Base-by-base conservation (phyloP, 495 filamentous ascomycete species). In the Neurospora tetraspora region DNA sequence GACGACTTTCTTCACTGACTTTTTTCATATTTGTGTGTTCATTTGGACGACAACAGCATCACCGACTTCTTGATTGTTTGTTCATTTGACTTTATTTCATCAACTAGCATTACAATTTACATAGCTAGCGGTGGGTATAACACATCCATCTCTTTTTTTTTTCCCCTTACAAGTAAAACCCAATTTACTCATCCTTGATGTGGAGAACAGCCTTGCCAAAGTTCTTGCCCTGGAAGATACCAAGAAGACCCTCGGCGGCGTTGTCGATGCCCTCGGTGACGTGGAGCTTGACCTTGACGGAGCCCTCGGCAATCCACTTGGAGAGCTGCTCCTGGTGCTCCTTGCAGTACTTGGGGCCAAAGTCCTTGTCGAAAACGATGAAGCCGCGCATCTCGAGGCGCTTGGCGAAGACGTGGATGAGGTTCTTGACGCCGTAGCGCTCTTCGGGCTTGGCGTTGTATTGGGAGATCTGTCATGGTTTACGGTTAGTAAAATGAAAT, bases 121-220 rank as follows among this genome's bases (percentile, higher is more conserved):
- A 23, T 27, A 59, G 53, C 53, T 61, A 61, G 53, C 23, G 20
- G 11, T 31, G 53, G 53, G 53, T 61, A 61, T 61, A 61, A 53
- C 8, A 16, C 4, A 53, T 53, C 10, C 45, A 23, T 53, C 45
- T 23, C 45, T 53, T 23, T 6, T n/a, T 9, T 12, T 8, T 5
- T 27, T 18, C 0, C 3, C 31, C 31, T 34, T 5, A 0, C 31
- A 34, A 11, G 53, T 5, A 11, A 18, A 40, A 59, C 27, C 18
- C 14, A 38, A 36, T 39, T 72, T 70, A 78, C 70, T 74, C 76
- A 38, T 77, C 72, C 82, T 82, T 80, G 74, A 95, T 90, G 83
- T 93, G 91, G 74, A 97, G 74, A 31, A 96, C 88, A 39, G 94
- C 93, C 86, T 98, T 98, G 73, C 94, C 94, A 84, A 93, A 92